Evolutionary conservation across 139 green algal genomes (phyloP), one percentile per base, ranked within the genome.

Genomic region (Edaphochlamys debaryana): DNA sequence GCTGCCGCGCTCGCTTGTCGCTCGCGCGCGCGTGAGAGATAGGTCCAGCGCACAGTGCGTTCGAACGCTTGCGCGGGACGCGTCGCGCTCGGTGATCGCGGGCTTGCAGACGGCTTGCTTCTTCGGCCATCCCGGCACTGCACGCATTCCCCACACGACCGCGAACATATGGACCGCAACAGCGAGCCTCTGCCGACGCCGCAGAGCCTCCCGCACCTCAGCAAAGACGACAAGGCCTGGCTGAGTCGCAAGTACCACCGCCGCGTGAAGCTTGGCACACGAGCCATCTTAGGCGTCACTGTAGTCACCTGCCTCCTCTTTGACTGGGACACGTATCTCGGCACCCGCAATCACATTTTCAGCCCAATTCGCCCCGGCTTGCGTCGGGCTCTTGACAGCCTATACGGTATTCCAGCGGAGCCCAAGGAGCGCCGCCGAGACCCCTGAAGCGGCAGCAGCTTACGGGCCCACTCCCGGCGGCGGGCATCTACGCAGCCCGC

Each of bases 241-340:
- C 58, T 88, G 22, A 84, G 56, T 48, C 69, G 87, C 5, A 69
- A 85, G 37, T 90, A 72, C 30, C 83, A 90, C 45, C 71, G 48
- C 9, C 71, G 87, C 5, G 56, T 50, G 0, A 78, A 62, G 67
- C n/a, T 50, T 30, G 60, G n/a, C 2, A 86, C 78, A 22, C 67
- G 73, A 69, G 42, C 36, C 0, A 25, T 79, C 8, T 4, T 90
- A 11, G 82, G 38, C 0, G 56, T 79, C 7, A 72, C 66, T 5
- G 25, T 85, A 41, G 54, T 72, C 23, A 71, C 64, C 64, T 90
- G 87, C 78, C 38, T 90, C 11, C n/a, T 88, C 2, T 90, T 88
- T 79, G 87, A 90, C 37, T 90, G 87, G 87, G 87, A 90, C 72
- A 82, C 69, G 9, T 90, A 88, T 67, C 45, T 90, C 22, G 87